Percentiles rank a stretch among this genome's conserved stretches.
These are phyloP conservation scores for Dictyostelium discoideum DNA, from an alignment of 78 protist genomes.

Conservation along the genomic window DNA sequence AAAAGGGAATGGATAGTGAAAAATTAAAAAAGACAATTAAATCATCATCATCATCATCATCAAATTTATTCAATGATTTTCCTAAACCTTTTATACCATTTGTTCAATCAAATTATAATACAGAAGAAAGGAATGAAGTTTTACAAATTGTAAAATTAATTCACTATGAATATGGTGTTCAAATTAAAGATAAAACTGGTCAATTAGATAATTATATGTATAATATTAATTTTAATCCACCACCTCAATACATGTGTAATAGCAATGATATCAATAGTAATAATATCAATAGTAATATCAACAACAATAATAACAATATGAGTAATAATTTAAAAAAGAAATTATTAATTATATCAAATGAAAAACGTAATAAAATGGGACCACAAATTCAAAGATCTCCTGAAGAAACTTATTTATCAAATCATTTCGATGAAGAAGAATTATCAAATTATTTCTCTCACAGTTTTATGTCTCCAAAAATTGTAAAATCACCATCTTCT, in stretches of 20 bases:
- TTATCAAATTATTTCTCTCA: slow-evolving; percentile 3
- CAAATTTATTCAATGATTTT: background rate
- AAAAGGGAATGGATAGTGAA: background rate
- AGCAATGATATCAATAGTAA: too few relatives aligned
- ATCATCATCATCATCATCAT: background rate
- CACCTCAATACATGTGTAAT: background rate
- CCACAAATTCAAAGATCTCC: slow-evolving; percentile 10
- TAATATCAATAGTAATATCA: background rate
- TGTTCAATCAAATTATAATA: background rate
- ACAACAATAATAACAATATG: background rate
- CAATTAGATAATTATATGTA: background rate
- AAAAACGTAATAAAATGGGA: background rate
- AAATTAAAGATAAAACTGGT: background rate
- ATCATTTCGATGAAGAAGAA: slow-evolving; percentile 39
- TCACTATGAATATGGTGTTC: background rate
- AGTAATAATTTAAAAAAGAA: background rate
- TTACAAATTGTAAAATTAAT: slow-evolving; percentile 11
- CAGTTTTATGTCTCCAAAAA: background rate
- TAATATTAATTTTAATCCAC: background rate
- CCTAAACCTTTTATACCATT: background rate
- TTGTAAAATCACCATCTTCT: background rate
- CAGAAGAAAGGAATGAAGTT: slow-evolving; percentile 3
- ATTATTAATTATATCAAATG: background rate
- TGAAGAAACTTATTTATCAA: slow-evolving; percentile 31
- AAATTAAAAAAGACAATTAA: background rate